Conservation (phyloP, 441 rosid genomes). For the Cnidoscolus chayamansa region DNA sequence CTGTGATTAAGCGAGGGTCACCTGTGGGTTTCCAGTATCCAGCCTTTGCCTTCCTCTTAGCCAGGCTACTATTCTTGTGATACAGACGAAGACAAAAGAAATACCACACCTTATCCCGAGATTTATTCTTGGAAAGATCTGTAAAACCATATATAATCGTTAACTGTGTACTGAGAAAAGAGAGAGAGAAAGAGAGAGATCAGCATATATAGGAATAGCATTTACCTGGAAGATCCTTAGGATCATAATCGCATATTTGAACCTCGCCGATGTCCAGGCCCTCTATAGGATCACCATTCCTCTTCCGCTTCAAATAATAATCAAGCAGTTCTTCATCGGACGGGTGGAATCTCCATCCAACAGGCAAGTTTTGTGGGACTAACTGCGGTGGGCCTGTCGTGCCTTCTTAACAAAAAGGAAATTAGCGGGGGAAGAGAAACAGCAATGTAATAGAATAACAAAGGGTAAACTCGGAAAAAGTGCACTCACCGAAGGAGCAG, state of each 20-base stretch:
- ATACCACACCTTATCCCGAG: slow-evolving; percentile 31
- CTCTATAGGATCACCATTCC: slow-evolving; percentile 6
- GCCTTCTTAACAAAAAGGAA: neutral
- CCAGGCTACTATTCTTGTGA: slow-evolving; percentile 18
- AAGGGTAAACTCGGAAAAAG: neutral
- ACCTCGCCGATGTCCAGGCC: slow-evolving; percentile 24
- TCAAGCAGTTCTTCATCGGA: slow-evolving; percentile 35
- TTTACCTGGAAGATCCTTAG: slow-evolving; percentile 43
- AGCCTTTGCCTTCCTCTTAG: slow-evolving; percentile 25
- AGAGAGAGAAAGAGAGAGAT: neutral
- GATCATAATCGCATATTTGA: slow-evolving; percentile 40
- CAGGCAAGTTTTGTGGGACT: neutral
- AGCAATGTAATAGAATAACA: neutral
- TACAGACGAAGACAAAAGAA: slow-evolving; percentile 33
- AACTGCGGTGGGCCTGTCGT: neutral
- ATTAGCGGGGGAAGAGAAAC: neutral
- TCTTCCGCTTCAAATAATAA: slow-evolving; percentile 26
- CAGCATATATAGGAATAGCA: too few species aligned
- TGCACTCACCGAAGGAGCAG: neutral
- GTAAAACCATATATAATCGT: neutral
- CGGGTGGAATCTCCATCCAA: slow-evolving; percentile 44
- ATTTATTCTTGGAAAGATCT: slow-evolving; percentile 26
- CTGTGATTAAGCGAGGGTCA: slow-evolving; percentile 20
- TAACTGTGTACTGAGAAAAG: neutral
- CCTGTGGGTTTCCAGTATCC: slow-evolving; percentile 59